These are phyloP conservation scores for Phyllostachys edulis DNA, from an alignment of 176 grass and related monocot species.

Conservation along the genomic window DNA sequence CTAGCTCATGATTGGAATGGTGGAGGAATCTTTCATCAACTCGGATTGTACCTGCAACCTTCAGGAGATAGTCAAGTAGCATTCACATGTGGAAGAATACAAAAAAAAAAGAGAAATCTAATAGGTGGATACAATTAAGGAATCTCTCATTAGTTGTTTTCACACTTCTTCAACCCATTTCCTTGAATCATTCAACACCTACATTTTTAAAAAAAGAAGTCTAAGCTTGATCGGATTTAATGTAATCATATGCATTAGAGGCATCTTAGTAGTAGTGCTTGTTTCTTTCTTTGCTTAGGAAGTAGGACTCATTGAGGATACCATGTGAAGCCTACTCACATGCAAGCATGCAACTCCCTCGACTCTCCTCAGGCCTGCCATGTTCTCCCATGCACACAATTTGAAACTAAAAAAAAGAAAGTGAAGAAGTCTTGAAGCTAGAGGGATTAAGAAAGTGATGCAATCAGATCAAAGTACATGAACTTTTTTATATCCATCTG, in stretches of 20 bases:
- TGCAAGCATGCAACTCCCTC: constrained; percentile 18
- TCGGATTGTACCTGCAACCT: constrained; percentile 37
- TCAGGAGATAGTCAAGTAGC: constrained; percentile 9
- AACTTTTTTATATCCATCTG: background rate
- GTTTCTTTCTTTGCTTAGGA: constrained; percentile 14
- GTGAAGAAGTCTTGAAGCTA: background rate
- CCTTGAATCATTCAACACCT: background rate
- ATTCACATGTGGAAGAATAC: constrained; percentile 36
- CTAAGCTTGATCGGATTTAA: background rate
- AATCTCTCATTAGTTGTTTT: constrained; percentile 9
- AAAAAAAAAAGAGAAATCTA: background rate
- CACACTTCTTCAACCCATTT: constrained; percentile 12
- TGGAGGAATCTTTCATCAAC: constrained; percentile 43
- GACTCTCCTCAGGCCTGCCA: constrained; percentile 17
- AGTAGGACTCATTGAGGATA: constrained; percentile 10
- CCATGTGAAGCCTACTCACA: constrained; percentile 40
- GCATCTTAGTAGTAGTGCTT: constrained; percentile 6
- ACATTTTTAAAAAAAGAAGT: background rate
- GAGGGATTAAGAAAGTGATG: background rate
- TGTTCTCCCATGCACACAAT: constrained; percentile 43
- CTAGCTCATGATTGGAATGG: constrained; percentile 36
- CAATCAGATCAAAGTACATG: constrained; percentile 6
- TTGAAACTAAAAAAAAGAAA: constrained; percentile 16
- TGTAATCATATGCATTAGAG: constrained; percentile 32
- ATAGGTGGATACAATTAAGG: background rate